A percentile compares a stretch with the other conserved stretches of the same genome.
Evolutionary conservation across 2,329 filamentous ascomycete species (phyloP).

Genomic region (Cryphonectria carpinicola): DNA sequence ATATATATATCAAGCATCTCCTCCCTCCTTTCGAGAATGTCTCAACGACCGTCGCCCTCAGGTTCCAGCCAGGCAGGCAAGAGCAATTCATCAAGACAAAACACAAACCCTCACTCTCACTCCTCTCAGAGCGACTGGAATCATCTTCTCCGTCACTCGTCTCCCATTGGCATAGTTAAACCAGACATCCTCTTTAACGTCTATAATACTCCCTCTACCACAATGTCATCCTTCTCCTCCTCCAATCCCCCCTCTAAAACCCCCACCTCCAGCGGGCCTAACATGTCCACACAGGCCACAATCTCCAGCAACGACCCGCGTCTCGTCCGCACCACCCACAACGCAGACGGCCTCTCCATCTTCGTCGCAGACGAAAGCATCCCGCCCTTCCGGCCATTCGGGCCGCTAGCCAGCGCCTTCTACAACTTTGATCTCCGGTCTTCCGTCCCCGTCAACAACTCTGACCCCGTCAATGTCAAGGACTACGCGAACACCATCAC

Average conservation of each 20-base stretch:
- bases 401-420: slow-evolving; percentile 38
- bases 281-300: slow-evolving; percentile 12
- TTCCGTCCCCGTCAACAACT: slow-evolving; percentile 40
- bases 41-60: slow-evolving; percentile 9
- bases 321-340: slow-evolving; percentile 39
- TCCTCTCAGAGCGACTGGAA: slow-evolving; percentile 33
- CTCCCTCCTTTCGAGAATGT: slow-evolving; percentile 6
- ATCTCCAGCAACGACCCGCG: slow-evolving; percentile 30
- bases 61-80: slow-evolving; percentile 9
- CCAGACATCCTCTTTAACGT: slow-evolving; percentile 34
- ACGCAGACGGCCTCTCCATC: slow-evolving; percentile 37
- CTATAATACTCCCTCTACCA: slow-evolving; percentile 22
- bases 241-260: not conserved
- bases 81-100: slow-evolving; percentile 1
- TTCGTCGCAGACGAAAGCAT: slow-evolving; percentile 37
- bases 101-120: not conserved
- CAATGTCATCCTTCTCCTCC: slow-evolving; percentile 10
- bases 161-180: slow-evolving; percentile 35
- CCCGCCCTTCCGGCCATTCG: slow-evolving; percentile 38
- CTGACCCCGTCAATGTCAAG: slow-evolving; percentile 16
- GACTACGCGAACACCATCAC: slow-evolving; percentile 35
- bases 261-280: not conserved
- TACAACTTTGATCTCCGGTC: slow-evolving; percentile 37
- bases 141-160: slow-evolving; percentile 34
- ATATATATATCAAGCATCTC: not conserved